Evolutionary conservation across 352 stramenopile species (phyloP).

Genomic region (Globisporangium parvum): DNA sequence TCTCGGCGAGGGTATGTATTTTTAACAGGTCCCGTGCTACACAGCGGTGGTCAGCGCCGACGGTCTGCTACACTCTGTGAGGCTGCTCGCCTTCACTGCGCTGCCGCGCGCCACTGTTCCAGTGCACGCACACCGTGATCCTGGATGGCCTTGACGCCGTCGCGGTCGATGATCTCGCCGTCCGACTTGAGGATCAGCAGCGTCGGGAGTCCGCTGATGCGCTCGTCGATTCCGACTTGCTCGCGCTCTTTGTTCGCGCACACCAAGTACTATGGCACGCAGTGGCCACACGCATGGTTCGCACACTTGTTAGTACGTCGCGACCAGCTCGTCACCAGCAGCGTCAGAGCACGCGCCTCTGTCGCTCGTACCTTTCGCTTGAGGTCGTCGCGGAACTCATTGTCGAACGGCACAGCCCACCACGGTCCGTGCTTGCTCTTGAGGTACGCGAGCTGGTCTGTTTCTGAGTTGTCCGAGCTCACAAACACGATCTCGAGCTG

Average conservation of each 20-base stretch:
- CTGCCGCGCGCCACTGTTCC: conserved; percentile 30
- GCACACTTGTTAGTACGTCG: too few species aligned
- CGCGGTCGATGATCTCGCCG: conserved; percentile 60
- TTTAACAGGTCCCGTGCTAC: too few species aligned
- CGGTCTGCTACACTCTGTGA: too few species aligned
- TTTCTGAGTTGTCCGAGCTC: conserved; percentile 51
- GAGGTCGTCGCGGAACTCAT: conserved; percentile 48
- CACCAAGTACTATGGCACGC: conserved; percentile 40
- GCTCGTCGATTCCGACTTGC: conserved; percentile 46
- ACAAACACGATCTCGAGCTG: conserved; percentile 76
- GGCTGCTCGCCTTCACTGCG: background rate
- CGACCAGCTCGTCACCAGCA: background rate
- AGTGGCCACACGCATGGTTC: background rate
- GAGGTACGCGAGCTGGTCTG: conserved; percentile 59
- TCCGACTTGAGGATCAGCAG: conserved; percentile 58
- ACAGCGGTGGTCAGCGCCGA: too few species aligned
- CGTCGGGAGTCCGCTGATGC: conserved; percentile 67
- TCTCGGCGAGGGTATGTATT: too few species aligned
- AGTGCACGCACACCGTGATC: conserved; percentile 39
- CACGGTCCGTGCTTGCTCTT: conserved; percentile 65
- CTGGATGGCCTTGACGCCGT: conserved; percentile 59
- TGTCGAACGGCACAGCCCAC: conserved; percentile 74
- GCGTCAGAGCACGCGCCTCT: too few species aligned
- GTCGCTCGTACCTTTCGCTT: conserved; percentile 60
- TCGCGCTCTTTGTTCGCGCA: conserved; percentile 62